Percentiles rank a stretch among this genome's conserved stretches.
Conservation (phyloP, 2,329 filamentous ascomycete genomes). For the Fusarium tupiense region DNA sequence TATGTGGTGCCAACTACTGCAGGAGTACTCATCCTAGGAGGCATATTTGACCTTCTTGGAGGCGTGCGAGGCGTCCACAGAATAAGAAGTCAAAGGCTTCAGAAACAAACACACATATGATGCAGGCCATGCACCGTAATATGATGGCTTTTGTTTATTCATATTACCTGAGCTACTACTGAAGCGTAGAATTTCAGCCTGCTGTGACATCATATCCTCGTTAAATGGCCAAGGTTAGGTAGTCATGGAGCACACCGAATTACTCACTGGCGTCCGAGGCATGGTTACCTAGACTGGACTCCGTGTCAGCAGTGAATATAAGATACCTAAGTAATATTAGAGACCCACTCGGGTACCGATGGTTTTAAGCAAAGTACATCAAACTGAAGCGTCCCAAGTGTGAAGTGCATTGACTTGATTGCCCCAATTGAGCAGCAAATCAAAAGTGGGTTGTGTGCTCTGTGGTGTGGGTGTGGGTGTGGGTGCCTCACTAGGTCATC, state of each 20-base stretch:
- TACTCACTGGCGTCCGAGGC: neutral
- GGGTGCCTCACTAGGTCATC: conserved; percentile 38
- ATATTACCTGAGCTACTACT: neutral
- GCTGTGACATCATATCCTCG: neutral
- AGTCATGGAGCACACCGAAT: neutral
- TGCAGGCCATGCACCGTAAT: neutral
- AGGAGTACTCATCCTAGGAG: neutral
- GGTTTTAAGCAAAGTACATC: conserved; percentile 3
- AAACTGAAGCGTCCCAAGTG: neutral
- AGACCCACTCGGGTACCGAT: conserved; percentile 25
- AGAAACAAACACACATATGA: neutral
- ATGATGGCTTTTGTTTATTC: neutral
- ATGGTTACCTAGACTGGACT: neutral
- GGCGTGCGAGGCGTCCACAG: neutral
- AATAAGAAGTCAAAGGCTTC: neutral
- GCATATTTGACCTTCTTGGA: neutral
- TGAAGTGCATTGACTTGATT: conserved; percentile 6
- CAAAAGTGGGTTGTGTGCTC: conserved; percentile 22
- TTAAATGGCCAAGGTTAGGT: neutral
- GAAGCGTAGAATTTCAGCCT: neutral
- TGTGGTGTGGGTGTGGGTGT: conserved; percentile 1
- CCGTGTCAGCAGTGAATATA: conserved; percentile 8
- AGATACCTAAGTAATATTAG: neutral
- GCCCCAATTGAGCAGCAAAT: conserved; percentile 1
- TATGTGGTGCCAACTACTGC: conserved; percentile 1